Evolutionary conservation across 1,284 basidiomycete genomes (phyloP), one percentile per base, ranked within the genome.

Genomic region (Heterobasidion occidentale): DNA sequence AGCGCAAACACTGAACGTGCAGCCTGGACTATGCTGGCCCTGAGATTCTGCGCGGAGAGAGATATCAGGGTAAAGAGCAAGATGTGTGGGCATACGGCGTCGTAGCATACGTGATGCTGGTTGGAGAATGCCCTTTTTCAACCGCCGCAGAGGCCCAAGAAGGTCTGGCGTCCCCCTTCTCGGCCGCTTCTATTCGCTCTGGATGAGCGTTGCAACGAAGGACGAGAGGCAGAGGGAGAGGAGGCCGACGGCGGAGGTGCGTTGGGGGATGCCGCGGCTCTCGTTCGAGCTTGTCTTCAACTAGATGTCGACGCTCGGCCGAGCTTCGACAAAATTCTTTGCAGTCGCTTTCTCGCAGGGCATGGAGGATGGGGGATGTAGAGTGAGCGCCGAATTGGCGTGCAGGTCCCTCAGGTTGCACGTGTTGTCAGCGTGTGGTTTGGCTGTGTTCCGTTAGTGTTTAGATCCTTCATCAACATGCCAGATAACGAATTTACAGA

Each of bases 11-110:
- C 27, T 27, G 27, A 27, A 27, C 27, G 27, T 6, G 27, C 58
- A 95, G 93, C n/a, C 75, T 95, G 64, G 92, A 95, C 71, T 99
- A 98, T 66, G 97, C 96, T 35, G 94, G 92, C 1, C 96, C 97
- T 44, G 96, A 99, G 72, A 98, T 99, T 58, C 73, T 99, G 52
- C 86, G 92, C 19, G 96, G 96, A 9, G 94, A 97, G 67, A 84
- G 92, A 59, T 99, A 99, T 69, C 80, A 88, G 56, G 96, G 96
- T 46, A 96, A 95, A 70, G 94, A 96, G 68, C 95, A 98, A 72
- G 96, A 99, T 64, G 88, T 99, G 0, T 99, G 96, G 96, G 96
- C 96, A 1, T 90, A 97, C 57, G 96, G 96, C n/a, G 94, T 98
- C 11, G 92, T 99, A 15, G 92, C 88, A 11, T 99, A 95, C 69